Evolutionary conservation across 345 rosid genomes (phyloP), one percentile per base, ranked within the genome.

Genomic region (Eucalyptus guilfoylei): DNA sequence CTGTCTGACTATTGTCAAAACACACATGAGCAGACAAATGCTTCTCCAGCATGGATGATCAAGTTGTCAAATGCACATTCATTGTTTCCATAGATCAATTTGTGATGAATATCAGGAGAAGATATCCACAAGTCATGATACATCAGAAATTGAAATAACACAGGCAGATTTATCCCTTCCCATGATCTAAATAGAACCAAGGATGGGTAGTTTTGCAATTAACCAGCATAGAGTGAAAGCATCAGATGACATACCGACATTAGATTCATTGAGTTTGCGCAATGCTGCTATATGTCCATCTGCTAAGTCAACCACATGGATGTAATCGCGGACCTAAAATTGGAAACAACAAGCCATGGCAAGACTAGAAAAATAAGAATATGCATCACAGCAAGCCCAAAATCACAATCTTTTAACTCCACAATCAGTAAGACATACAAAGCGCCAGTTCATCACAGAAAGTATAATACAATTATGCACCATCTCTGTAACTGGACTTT

Each of bases 221-320:
- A 47, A 49, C 87, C 17, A 5, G 67, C 69, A 58, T 49, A 21
- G 64, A 69, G 54, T 32, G n/a, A 54, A 49, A 49, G 62, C 40
- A 91, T 86, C 64, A 32, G 15, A 8, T 40, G 34, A 45, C 90
- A 80, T 93, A 97, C 99, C 97, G 26, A 96, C 94, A 8, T 92
- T 92, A 80, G 94, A 85, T 87, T 94, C 96, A 45, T 93, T 91
- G 49, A 98, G 96, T 92, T 96, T 98, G 5, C 87, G 90, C 55
- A 98, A 49, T 44, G 98, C 99, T 55, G 99, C 99, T 91, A 95
- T 95, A 88, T 98, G 99, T 37, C 99, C 99, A 89, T 98, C 99
- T 7, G 99, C 98, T 90, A 97, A 93, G 93, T 97, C 99, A 86
- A 97, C 90, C 58, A 97, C 98, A 80, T 98, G 99, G 88, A 98